Conservation (phyloP, 805 yeast species). For the Saccharomycopsis sp. region DNA sequence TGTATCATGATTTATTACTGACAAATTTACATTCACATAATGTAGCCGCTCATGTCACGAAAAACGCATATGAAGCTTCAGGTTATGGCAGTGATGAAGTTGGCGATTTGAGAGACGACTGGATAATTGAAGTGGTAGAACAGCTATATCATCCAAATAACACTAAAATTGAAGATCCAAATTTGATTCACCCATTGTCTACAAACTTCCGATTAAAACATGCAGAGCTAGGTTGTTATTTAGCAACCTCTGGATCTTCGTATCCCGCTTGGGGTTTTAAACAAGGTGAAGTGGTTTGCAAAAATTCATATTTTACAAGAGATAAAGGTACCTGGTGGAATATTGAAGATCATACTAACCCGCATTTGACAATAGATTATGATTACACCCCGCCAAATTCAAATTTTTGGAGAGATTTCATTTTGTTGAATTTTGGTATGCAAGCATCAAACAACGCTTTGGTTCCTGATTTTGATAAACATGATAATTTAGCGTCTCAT, state of each 20-base stretch:
- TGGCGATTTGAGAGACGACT: conserved; percentile 81
- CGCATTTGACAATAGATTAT: conserved; percentile 32
- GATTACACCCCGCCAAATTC: conserved; percentile 39
- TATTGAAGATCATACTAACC: conserved; percentile 60
- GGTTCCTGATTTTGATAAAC: conserved; percentile 66
- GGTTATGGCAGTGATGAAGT: conserved; percentile 69
- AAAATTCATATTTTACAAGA: conserved; percentile 38
- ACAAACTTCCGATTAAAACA: conserved; percentile 65
- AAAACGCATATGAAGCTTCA: conserved; percentile 70
- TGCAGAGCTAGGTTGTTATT: conserved; percentile 60
- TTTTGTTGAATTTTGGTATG: conserved; percentile 71
- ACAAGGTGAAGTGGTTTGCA: conserved; percentile 76
- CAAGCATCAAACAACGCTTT: conserved; percentile 79
- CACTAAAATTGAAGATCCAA: conserved; percentile 40
- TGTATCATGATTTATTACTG: conserved; percentile 64
- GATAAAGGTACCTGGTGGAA: conserved; percentile 80
- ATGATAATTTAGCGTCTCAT: conserved; percentile 61
- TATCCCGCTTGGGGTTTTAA: conserved; percentile 82
- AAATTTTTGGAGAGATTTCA: conserved; percentile 59
- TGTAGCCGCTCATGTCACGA: conserved; percentile 67
- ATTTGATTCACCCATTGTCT: conserved; percentile 65
- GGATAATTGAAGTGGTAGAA: conserved; percentile 78
- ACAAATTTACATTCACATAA: conserved; percentile 79
- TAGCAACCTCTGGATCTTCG: conserved; percentile 63
- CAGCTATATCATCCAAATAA: conserved; percentile 32